Conservation (phyloP, 805 yeast genomes). For the Candida coleopterorum region DNA sequence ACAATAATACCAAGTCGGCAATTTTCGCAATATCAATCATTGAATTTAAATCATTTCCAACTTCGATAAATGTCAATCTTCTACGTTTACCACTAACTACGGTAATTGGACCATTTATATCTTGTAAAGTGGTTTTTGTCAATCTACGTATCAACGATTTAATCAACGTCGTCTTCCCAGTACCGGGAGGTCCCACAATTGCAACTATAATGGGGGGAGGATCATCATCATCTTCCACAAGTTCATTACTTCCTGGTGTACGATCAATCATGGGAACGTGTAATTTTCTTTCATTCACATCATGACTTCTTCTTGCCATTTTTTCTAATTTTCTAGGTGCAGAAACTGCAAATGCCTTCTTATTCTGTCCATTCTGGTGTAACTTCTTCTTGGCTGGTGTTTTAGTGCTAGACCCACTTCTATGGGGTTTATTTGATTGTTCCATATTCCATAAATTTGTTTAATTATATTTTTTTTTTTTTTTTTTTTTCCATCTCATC, state of each 20-base stretch:
- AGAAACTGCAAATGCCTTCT: conserved; percentile 41
- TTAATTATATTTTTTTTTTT: too few relatives aligned
- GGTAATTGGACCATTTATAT: conserved; percentile 93
- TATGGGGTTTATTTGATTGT: conserved; percentile 73
- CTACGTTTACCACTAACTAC: conserved; percentile 94
- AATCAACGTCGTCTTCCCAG: conserved; percentile 92
- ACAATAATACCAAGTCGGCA: conserved; percentile 82
- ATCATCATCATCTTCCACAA: too few relatives aligned
- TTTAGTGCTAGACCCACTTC: conserved; percentile 50
- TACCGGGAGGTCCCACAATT: conserved; percentile 98
- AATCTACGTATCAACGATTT: conserved; percentile 82
- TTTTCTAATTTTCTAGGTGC: conserved; percentile 81
- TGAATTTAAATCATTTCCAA: conserved; percentile 85
- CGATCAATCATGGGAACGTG: conserved; percentile 98
- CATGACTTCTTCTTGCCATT: conserved; percentile 80
- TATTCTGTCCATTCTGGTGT: conserved; percentile 70
- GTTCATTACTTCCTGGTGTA: too few relatives aligned
- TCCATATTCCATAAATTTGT: too few relatives aligned
- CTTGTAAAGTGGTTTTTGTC: conserved; percentile 80
- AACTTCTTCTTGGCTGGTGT: conserved; percentile 78
- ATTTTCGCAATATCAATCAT: conserved; percentile 96
- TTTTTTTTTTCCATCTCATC: conserved; percentile 3
- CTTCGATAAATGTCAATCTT: conserved; percentile 88
- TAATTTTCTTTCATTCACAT: conserved; percentile 72
- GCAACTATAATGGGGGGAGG: conserved; percentile 97